Evolutionary conservation across 768 basidiomycete genomes (phyloP).

Genomic region (Rhodotorula diobovata): DNA sequence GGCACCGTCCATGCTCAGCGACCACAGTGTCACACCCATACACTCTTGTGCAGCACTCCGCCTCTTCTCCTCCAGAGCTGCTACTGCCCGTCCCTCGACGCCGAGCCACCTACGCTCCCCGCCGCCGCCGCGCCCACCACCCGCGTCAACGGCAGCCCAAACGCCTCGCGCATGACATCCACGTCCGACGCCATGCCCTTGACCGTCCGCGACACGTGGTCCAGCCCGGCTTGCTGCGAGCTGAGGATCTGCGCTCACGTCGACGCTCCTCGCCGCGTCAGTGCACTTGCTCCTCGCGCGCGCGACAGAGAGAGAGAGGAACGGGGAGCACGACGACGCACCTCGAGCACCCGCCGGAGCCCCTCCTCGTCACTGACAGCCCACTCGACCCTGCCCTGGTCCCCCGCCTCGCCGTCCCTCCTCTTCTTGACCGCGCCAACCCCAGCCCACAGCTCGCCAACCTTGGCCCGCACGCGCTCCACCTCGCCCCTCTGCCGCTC

Average conservation of each 20-base stretch:
- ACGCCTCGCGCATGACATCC: constrained; percentile 53
- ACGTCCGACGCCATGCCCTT: constrained; percentile 63
- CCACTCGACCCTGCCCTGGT: constrained; percentile 62
- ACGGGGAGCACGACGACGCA: constrained; percentile 45
- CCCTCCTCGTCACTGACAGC: constrained; percentile 83
- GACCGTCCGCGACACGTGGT: constrained; percentile 71
- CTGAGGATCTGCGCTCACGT: constrained; percentile 68
- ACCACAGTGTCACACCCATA: too few relatives aligned
- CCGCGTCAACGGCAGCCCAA: constrained; percentile 13
- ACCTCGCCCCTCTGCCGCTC: constrained; percentile 74
- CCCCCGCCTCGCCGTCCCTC: constrained; percentile 57
- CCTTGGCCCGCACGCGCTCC: constrained; percentile 54
- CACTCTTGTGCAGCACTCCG: too few relatives aligned
- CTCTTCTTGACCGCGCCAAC: constrained; percentile 67
- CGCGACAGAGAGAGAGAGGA: background rate
- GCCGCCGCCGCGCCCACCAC: background rate
- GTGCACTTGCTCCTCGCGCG: background rate
- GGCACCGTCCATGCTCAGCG: too few relatives aligned
- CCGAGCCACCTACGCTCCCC: too few relatives aligned
- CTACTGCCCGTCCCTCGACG: background rate
- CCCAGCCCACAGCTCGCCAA: constrained; percentile 81
- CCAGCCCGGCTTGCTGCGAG: constrained; percentile 73
- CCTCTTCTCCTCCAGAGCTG: too few relatives aligned
- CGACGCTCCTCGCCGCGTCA: too few relatives aligned
- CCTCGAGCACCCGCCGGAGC: constrained; percentile 68